Base-by-base conservation (phyloP, 192 early-diverging fungal species). In the Coemansia sp. region DNA sequence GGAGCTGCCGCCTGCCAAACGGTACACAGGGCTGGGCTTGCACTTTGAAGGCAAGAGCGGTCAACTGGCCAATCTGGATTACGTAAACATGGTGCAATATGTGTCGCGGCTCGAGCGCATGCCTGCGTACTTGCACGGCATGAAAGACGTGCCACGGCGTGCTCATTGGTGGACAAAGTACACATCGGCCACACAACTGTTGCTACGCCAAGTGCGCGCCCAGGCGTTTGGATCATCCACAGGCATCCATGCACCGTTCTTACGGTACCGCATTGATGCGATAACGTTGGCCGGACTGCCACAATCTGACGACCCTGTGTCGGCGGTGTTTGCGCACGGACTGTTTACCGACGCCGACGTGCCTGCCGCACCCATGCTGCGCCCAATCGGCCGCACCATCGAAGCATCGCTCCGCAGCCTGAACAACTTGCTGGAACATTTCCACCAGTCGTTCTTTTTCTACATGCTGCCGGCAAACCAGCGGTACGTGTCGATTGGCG, bases 401-500 rank as follows among this genome's bases (percentile, higher is more conserved):
- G 96, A 98, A 65, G 91, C 91, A 0, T 84, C 88, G 1, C 72
- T 94, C 65, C 88, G 93, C 60, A 91, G 89, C 64, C 81, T 94
- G 49, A 96, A 92, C 82, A 97, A 96, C 67, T 65, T 98, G 48
- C 82, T 98, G 48, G 96, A 98, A 72, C 88, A 92, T 57, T 85
- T 98, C 41, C 96, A 98, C 67, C 94, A 96, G 70, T 92, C 94
- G 39, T 98, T 93, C 78, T 98, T 95, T 83, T 96, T 97, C 67
- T 98, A 98, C 74, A 82, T 94, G n/a, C 84, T 96, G 68, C 90
- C 90, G n/a, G 83, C 86, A 12, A 87, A 89, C 55, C 62, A 82
- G 19, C 79, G 82, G 45, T 94, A 91, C 76, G 89, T 96, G 29
- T 94, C 94, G 2, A 91, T 98, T 49, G 89, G 90, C 49, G 84